Base-by-base conservation (phyloP, 2,329 filamentous ascomycete species). In the Xylaria sp. region DNA sequence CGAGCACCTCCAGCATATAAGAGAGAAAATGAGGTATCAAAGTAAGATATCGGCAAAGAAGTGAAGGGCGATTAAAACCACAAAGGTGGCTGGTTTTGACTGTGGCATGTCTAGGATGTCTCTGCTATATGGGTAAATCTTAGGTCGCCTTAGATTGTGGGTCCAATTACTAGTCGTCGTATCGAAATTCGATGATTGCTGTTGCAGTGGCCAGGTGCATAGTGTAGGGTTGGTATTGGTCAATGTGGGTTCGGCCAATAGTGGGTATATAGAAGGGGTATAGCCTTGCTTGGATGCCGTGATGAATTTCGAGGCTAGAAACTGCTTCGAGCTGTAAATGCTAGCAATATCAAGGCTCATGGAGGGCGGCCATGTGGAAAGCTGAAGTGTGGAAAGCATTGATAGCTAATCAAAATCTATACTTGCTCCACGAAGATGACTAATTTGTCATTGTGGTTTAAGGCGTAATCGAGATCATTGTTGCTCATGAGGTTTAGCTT, bases 381-480 rank as follows among this genome's bases (percentile, higher is more conserved):
- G 73, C 45, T 11, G 42, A 75, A 72, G 69, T 68, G 71, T 57
- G 42, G 42, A 75, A 72, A 58, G 60, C 67, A 65, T 69, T 67
- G 48, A 65, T 11, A 30, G 32, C 19, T 39, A 9, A 54, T 64
- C 58, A 58, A 55, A 50, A 54, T 65, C 80, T 79, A 87, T 69
- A 82, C 79, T 63, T 83, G 81, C 72, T 90, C 88, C 36, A 92
- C 90, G 72, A 89, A 92, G 30, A 98, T 83, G 62, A 94, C 89
- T 71, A 98, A 84, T 82, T 98, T 98, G 72, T 94, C 91, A 80
- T 97, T 97, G 74, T 93, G 85, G 74, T 92, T 88, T 71, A 98
- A 83, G 2, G 95, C 95, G 72, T 88, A 86, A 71, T 94, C 90
- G 61, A 98, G 82, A 78, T 98, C 94, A 70, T 91, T 87, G 77